A percentile compares a stretch with the other conserved stretches of the same genome.
Evolutionary conservation across 257 asterid species (phyloP).

Genomic region (Primulina huaijiensis): DNA sequence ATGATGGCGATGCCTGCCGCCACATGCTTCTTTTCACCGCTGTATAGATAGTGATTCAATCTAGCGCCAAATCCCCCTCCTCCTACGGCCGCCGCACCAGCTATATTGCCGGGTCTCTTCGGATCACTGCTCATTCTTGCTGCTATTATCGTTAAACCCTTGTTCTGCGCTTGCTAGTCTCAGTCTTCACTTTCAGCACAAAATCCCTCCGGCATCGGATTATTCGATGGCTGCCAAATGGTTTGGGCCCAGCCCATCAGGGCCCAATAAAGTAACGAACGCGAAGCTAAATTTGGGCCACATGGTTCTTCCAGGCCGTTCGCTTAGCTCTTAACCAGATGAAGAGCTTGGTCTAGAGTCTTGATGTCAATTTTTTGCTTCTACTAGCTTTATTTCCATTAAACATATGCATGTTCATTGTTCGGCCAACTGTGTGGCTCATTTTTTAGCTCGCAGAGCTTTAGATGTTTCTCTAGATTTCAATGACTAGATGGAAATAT

Average conservation of each 20-base stretch:
- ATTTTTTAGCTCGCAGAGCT: too few species aligned
- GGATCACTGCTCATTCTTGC: conserved; percentile 47
- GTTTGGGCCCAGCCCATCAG: not conserved
- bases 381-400: too few species aligned
- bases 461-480: too few species aligned
- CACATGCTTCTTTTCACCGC: conserved; percentile 92
- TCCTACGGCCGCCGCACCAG: conserved; percentile 27
- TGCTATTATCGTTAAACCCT: conserved; percentile 16
- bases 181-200: not conserved
- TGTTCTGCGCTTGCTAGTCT: not conserved
- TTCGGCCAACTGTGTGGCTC: too few species aligned
- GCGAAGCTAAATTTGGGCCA: not conserved
- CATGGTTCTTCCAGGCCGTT: too few species aligned
- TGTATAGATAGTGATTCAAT: conserved; percentile 56
- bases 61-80: conserved; percentile 63
- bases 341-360: too few species aligned
- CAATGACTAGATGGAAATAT: too few species aligned
- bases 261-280: not conserved
- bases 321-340: too few species aligned
- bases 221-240: not conserved
- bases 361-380: too few species aligned
- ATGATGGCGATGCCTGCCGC: conserved; percentile 72
- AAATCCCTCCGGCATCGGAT: not conserved
- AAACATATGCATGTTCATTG: too few species aligned
- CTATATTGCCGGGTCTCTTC: conserved; percentile 38